Conservation (phyloP, 2,329 filamentous ascomycete species). For the Leptoxyphium fumago region DNA sequence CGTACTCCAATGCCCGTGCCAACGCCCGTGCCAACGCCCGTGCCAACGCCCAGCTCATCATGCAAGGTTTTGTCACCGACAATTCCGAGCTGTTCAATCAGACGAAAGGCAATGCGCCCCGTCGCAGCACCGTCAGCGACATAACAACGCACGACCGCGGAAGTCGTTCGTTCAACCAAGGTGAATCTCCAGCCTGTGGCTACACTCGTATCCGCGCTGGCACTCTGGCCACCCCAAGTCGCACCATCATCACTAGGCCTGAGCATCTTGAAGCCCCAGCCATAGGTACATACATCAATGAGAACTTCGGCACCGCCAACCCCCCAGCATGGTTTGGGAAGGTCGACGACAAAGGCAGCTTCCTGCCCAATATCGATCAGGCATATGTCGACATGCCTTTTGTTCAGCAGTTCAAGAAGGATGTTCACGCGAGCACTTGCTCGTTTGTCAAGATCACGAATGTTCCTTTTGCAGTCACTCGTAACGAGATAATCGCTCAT, state of each 20-base stretch:
- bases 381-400: conserved; percentile 16
- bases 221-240: neutral
- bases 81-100: neutral
- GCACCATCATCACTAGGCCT: neutral
- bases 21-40: too few relatives aligned
- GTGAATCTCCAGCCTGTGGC: neutral
- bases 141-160: too few relatives aligned
- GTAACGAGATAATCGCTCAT: conserved; percentile 33
- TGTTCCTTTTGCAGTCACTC: conserved; percentile 34
- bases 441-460: conserved; percentile 21
- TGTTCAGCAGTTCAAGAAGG: conserved; percentile 6
- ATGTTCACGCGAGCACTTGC: neutral
- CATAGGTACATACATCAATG: neutral
- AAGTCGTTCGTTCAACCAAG: too few relatives aligned
- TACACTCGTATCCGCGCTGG: neutral
- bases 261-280: neutral
- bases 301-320: neutral
- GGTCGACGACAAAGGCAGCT: neutral
- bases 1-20: too few relatives aligned
- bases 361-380: conserved; percentile 11
- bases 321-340: neutral
- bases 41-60: neutral
- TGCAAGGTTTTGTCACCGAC: neutral
- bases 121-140: neutral
- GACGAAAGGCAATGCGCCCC: neutral